These are phyloP conservation scores for Tolypocladium pustulatum DNA, from an alignment of 2,329 filamentous ascomycete species.

Conservation along the genomic window DNA sequence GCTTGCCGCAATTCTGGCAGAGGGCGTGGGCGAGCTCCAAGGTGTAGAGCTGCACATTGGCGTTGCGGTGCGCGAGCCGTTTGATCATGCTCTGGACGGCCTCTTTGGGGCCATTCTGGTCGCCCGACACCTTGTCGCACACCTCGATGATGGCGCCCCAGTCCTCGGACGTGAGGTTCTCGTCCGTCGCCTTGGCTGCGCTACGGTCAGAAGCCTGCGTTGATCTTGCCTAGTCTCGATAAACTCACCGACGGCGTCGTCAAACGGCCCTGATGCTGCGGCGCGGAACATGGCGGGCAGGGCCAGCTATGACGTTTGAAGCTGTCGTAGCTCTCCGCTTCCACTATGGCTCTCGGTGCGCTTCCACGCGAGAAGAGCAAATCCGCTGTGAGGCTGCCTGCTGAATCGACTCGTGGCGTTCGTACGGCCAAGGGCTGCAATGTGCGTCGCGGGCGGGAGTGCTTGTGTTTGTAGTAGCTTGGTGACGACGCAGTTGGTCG, in stretches of 20 bases:
- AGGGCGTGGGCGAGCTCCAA: slow-evolving; percentile 88
- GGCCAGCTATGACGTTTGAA: slow-evolving; percentile 10
- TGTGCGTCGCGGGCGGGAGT: background rate
- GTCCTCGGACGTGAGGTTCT: slow-evolving; percentile 83
- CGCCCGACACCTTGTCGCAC: slow-evolving; percentile 47
- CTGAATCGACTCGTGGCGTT: background rate
- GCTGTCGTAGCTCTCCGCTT: background rate
- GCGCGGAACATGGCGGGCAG: slow-evolving; percentile 44
- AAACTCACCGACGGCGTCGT: slow-evolving; percentile 47
- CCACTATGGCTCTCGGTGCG: background rate
- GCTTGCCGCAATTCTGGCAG: slow-evolving; percentile 80
- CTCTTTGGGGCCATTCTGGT: slow-evolving; percentile 60
- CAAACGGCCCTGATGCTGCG: slow-evolving; percentile 46
- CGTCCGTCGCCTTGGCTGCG: slow-evolving; percentile 73
- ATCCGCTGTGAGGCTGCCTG: background rate
- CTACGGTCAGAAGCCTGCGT: slow-evolving; percentile 6
- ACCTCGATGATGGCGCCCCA: slow-evolving; percentile 56
- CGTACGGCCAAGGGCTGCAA: background rate
- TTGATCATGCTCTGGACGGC: slow-evolving; percentile 86
- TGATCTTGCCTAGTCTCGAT: background rate
- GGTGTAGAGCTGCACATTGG: slow-evolving; percentile 92
- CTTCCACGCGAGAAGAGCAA: background rate
- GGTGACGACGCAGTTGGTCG: background rate
- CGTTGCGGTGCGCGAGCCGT: slow-evolving; percentile 83
- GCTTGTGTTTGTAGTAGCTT: background rate